These are phyloP conservation scores for Veloboletus limbatus DNA, from an alignment of 1,284 basidiomycete genomes.

Conservation along the genomic window DNA sequence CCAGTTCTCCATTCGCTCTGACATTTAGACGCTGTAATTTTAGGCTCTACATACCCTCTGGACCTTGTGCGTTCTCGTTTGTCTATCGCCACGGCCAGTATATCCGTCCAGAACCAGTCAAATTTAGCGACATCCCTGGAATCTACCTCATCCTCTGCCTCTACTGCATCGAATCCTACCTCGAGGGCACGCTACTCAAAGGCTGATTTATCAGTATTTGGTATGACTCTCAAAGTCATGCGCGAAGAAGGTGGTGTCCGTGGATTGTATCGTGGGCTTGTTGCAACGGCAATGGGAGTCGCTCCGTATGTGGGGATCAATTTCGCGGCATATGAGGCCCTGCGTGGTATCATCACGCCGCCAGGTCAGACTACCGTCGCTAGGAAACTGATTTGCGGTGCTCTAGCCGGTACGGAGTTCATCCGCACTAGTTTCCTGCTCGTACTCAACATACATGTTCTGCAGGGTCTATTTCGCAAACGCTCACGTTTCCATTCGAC, in stretches of 20 bases:
- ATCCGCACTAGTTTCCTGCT: conserved; percentile 1
- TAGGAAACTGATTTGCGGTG: conserved; percentile 73
- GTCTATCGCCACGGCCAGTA: conserved; percentile 86
- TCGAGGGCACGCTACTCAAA: conserved; percentile 40
- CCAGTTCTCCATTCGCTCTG: conserved; percentile 17
- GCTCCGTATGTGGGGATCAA: conserved; percentile 92
- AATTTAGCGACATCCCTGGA: conserved; percentile 21
- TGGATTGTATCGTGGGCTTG: conserved; percentile 84
- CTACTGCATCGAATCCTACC: conserved; percentile 49
- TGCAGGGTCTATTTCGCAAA: conserved; percentile 81
- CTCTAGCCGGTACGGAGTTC: conserved; percentile 59
- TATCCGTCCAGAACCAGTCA: conserved; percentile 39
- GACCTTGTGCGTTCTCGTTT: conserved; percentile 91
- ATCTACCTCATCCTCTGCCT: conserved; percentile 43
- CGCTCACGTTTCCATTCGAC: conserved; percentile 94
- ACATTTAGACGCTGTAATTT: conserved; percentile 7
- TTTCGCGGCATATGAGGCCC: conserved; percentile 76
- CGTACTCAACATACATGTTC: conserved; percentile 9
- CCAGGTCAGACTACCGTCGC: conserved; percentile 64
- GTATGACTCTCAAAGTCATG: conserved; percentile 89
- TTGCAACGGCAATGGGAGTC: conserved; percentile 88
- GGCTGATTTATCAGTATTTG: conserved; percentile 73
- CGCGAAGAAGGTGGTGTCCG: conserved; percentile 86
- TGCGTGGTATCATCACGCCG: conserved; percentile 71
- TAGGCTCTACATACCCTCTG: conserved; percentile 88